Percentiles rank a stretch among this genome's conserved stretches.
Evolutionary conservation across 2,329 filamentous ascomycete genomes (phyloP).

Genomic region (Ustulina deusta): DNA sequence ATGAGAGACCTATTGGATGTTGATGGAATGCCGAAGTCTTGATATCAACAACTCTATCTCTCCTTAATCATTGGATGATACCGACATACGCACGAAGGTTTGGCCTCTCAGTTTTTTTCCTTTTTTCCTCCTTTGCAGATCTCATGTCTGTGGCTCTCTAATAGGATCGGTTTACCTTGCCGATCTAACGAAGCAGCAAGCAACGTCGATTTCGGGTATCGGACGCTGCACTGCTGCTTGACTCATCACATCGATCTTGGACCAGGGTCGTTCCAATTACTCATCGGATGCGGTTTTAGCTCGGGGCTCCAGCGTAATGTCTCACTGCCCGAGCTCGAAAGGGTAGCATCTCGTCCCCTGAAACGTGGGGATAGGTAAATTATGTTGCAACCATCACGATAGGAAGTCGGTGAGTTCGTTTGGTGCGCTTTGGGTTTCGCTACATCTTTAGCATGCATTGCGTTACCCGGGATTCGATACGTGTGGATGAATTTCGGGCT

Average conservation of each 20-base stretch:
- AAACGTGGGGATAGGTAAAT: conserved; percentile 15
- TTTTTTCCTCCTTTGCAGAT: neutral
- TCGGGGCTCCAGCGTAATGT: neutral
- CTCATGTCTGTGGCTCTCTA: conserved; percentile 15
- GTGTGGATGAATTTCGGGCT: conserved; percentile 27
- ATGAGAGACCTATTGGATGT: neutral
- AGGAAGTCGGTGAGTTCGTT: conserved; percentile 36
- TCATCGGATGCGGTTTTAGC: conserved; percentile 17
- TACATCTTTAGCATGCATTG: conserved; percentile 15
- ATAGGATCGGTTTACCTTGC: conserved; percentile 37
- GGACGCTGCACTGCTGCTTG: conserved; percentile 21
- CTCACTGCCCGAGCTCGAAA: conserved; percentile 9
- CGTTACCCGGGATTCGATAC: conserved; percentile 30
- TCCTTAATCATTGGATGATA: neutral
- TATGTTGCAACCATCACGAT: neutral
- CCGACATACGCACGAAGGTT: neutral
- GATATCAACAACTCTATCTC: conserved; percentile 1
- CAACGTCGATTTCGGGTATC: conserved; percentile 40
- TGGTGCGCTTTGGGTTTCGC: conserved; percentile 26
- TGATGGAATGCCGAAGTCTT: neutral
- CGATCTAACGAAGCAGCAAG: conserved; percentile 36
- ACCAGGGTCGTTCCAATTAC: neutral
- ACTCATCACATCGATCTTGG: conserved; percentile 15
- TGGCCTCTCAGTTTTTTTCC: conserved; percentile 10
- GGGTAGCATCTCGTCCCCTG: conserved; percentile 7